These are phyloP conservation scores for Polyporus arcularius DNA, from an alignment of 768 basidiomycete species.

Conservation along the genomic window DNA sequence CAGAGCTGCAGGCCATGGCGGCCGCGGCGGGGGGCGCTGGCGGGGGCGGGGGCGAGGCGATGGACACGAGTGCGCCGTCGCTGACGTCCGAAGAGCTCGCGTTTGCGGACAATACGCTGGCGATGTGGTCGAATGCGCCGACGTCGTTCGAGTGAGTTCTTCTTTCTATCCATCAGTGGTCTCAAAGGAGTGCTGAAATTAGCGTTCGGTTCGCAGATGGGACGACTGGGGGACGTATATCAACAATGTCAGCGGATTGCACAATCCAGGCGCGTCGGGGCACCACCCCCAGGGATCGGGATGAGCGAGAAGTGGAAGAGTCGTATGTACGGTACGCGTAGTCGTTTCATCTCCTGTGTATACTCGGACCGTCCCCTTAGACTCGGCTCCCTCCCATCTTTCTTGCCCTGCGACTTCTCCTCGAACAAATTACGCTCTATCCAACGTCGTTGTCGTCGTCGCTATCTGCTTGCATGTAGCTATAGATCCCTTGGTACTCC, in stretches of 20 bases:
- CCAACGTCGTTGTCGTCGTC: background rate
- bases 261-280: constrained; percentile 4
- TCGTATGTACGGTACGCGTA: background rate
- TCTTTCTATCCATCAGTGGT: background rate
- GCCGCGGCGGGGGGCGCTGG: background rate
- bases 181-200: background rate
- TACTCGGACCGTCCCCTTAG: background rate
- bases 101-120: constrained; percentile 46
- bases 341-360: too few relatives aligned
- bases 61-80: background rate
- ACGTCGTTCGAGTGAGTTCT: constrained; percentile 57
- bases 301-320: background rate
- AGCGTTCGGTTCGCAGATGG: constrained; percentile 16
- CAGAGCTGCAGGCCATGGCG: constrained; percentile 6
- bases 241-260: constrained; percentile 24
- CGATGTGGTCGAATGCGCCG: constrained; percentile 66
- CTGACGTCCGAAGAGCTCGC: constrained; percentile 15
- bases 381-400: background rate
- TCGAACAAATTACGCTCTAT: too few relatives aligned
- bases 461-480: background rate
- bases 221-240: constrained; percentile 31
- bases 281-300: constrained; percentile 3
- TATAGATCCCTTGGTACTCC: background rate
- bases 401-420: too few relatives aligned
- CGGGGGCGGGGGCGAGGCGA: background rate